Base-by-base conservation (phyloP, 2,329 filamentous ascomycete species). In the Trichoderma simmonsii region DNA sequence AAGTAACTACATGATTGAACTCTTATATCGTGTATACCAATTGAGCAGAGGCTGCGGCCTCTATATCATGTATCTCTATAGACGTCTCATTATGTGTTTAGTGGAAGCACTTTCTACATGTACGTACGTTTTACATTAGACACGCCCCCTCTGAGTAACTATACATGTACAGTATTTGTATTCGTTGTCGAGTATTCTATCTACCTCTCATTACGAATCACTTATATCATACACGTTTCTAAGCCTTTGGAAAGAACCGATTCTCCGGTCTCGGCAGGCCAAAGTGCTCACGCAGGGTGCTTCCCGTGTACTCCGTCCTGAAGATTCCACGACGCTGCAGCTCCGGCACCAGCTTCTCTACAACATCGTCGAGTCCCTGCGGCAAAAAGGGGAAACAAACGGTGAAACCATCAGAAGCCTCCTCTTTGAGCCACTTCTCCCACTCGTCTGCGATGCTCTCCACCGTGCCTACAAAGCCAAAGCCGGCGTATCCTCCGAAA, bases 231-330 rank as follows among this genome's bases (percentile, higher is more conserved):
- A 8, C 21, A 36, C 7, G 5, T 4, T 7, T 9, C 5, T 34
- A 34, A 15, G 57, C 57, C 57, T 60, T 60, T 36, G 26, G 39
- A 68, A 83, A 83, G 72, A 83, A 83, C 18, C 72, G 74, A 30
- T 83, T 83, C 61, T 76, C 78, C 1, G 86, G 86, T 26, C 86
- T 78, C 11, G 83, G 82, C 36, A 89, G 81, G 5, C 86, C 86
- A 54, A 89, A 79, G 77, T 89, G 86, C 51, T 88, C 86, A 54
- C 87, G 79, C 75, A 88, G 76, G 1, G 86, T 88, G 1, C 81
- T 82, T 1, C 86, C 87, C 62, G 84, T 79, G 74, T 89, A 88
- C 1, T 88, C 86, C 7, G 81, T 74, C 5, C 86, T 79, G 76
- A 88, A 88, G 2, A 88, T 72, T 0, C 86, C 86, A 30, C 86